Conservation (phyloP, 1,139 yeast genomes). For the Protomyces arabidopsidicola region DNA sequence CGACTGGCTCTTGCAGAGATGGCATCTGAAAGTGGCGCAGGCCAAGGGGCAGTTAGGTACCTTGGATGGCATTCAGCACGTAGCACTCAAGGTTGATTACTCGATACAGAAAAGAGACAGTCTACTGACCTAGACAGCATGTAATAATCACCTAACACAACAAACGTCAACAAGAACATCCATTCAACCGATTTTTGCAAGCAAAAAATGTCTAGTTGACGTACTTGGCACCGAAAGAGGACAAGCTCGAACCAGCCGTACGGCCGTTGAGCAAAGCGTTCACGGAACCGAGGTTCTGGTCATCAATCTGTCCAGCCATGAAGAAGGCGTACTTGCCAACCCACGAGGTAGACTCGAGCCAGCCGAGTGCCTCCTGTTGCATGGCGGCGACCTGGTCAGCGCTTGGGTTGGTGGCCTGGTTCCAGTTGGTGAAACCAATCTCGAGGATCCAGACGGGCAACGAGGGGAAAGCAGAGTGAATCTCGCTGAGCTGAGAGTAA, state of each 20-base stretch:
- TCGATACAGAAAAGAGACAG: too few species aligned
- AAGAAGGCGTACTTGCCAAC: constrained; percentile 19
- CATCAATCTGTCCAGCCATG: constrained; percentile 21
- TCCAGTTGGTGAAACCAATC: constrained; percentile 27
- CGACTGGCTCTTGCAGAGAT: too few species aligned
- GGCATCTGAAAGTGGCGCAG: too few species aligned
- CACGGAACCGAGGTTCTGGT: constrained; percentile 10
- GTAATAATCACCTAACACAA: too few species aligned
- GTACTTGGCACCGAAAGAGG: constrained; percentile 18
- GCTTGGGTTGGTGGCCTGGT: constrained; percentile 14
- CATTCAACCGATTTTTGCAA: too few species aligned
- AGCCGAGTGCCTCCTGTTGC: constrained; percentile 17
- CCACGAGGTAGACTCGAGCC: constrained; percentile 20
- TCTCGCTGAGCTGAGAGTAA: constrained; percentile 13
- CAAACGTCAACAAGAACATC: too few species aligned
- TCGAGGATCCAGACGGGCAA: constrained; percentile 19
- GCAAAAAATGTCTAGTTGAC: neutral
- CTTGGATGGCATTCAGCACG: too few species aligned
- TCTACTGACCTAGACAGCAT: too few species aligned
- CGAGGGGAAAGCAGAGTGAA: constrained; percentile 23
- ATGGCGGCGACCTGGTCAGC: constrained; percentile 12
- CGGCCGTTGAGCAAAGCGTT: constrained; percentile 15
- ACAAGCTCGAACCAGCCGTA: constrained; percentile 15
- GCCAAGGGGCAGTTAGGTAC: too few species aligned
- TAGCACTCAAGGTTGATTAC: too few species aligned